Evolutionary conservation across 257 asterid species (phyloP), one percentile per base, ranked within the genome.

Genomic region (Misopates orontium): DNA sequence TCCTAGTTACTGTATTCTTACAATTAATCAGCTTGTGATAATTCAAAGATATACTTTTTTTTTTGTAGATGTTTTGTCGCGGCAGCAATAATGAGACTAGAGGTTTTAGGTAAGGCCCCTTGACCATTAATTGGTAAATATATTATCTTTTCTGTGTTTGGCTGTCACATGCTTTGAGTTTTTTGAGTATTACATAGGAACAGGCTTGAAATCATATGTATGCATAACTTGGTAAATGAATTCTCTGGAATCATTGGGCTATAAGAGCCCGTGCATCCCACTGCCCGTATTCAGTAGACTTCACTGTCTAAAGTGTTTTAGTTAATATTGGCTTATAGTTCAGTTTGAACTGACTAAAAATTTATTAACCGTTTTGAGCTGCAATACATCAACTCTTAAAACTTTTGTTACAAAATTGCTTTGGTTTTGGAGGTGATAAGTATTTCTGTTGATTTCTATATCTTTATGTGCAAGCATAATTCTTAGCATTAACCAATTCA

Each of bases 41-140:
- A 10, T 71, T 60, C 19, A 62, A 42, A 44, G 24, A 49, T 71
- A 58, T 5, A 24, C 19, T 13, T 67, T 67, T 28, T 36, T 36
- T 60, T 64, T 55, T 64, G 73, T 79, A 88, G 97, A 85, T 90
- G 82, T 88, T 90, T 83, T 94, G 99, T 80, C 96, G 91, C 67
- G 99, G 97, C 56, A 94, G 99, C 89, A 82, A 75, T 75, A 90
- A 86, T 39, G 96, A 87, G 44, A 94, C 96, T 39, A 81, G 97
- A 56, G 99, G 95, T 55, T 94, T 86, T 66, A 94, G 99, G 99
- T 90, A 74, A 66, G 79, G 62, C 63, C 1, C 47, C 18, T 53
- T 45, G 44, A 24, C 75, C 42, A 22, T 68, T 66, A 22, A 70
- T 45, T 48, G 28, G 66, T 36, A 60, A 12, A 41, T 24, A 32